Evolutionary conservation across 129 eudicot species (phyloP), one percentile per base, ranked within the genome.

Genomic region (Saussurea involucrata): DNA sequence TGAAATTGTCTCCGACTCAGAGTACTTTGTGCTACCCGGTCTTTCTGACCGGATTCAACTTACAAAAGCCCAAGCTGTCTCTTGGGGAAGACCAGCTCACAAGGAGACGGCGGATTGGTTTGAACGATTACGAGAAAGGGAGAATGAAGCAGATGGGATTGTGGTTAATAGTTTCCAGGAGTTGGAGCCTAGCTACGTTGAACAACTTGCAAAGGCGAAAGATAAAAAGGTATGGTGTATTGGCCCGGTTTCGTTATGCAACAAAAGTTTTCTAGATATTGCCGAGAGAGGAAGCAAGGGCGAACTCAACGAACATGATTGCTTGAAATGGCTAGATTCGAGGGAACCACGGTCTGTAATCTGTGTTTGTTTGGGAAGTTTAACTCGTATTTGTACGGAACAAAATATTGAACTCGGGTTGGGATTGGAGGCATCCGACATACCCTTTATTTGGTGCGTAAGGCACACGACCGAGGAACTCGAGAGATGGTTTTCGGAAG

Each of bases 211-310:
- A 3, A 86, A 69, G 71, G 73, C 31, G 11, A 76, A 82, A 76
- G 71, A 75, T 6, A 74, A 15, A 15, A 86, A 78, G n/a, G 82
- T 84, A 5, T 90, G 87, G 90, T 83, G 90, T 72, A 57, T 88
- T 40, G 96, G 96, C 17, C 96, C 92, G 12, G 82, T 90, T 24
- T 90, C 96, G 0, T 66, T 90, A 1, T 81, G 76, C 71, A 86
- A 84, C 78, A 82, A 66, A 24, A 77, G 65, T 6, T 8, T 22
- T 2, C 36, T 13, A 13, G 96, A 90, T 22, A 69, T 79, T 66
- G 58, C 82, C 5, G 34, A 71, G 21, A 83, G 93, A 76, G 93
- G 93, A n/a, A 83, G 73, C 58, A 81, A 79, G 72, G 73, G 78
- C 7, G 57, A 83, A 11, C 32, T 81, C 4, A 78, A 69, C n/a